Percentiles rank a stretch among this genome's conserved stretches.
Conservation (phyloP, 2,329 filamentous ascomycete species). For the Ophiostoma ulmi region DNA sequence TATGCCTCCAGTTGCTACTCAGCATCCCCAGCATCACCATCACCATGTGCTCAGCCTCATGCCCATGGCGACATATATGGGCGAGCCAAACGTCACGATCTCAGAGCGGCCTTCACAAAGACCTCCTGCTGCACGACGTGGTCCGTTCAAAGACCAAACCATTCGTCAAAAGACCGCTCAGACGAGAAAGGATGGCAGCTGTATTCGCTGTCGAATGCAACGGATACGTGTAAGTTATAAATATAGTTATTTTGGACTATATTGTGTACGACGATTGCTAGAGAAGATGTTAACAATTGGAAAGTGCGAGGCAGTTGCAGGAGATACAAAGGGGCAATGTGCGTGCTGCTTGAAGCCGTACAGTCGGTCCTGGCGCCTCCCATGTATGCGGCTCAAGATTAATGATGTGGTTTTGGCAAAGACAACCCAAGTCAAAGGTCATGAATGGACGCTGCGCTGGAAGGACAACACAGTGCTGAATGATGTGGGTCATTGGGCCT, state of each 20-base stretch:
- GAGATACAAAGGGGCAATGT: slow-evolving; percentile 46
- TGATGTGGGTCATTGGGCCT: slow-evolving; percentile 53
- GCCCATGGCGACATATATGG: slow-evolving; percentile 5
- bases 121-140: slow-evolving; percentile 41
- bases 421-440: slow-evolving; percentile 52
- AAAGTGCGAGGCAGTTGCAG: slow-evolving; percentile 50
- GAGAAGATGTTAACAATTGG: not conserved
- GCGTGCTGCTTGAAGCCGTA: slow-evolving; percentile 50
- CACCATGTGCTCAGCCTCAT: not conserved
- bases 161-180: slow-evolving; percentile 51
- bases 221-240: slow-evolving; percentile 50
- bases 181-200: slow-evolving; percentile 54
- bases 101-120: slow-evolving; percentile 31
- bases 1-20: not conserved
- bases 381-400: slow-evolving; percentile 57
- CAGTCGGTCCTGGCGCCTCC: slow-evolving; percentile 49
- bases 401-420: slow-evolving; percentile 55
- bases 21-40: slow-evolving; percentile 9
- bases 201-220: slow-evolving; percentile 58
- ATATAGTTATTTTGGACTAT: not conserved
- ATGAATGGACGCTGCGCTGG: slow-evolving; percentile 57
- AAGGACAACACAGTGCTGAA: slow-evolving; percentile 47
- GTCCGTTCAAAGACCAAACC: slow-evolving; percentile 51
- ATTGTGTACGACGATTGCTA: not conserved
- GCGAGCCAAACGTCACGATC: slow-evolving; percentile 32